Base-by-base conservation (phyloP, 1,284 basidiomycete species). In the Naganishia liquefaciens region DNA sequence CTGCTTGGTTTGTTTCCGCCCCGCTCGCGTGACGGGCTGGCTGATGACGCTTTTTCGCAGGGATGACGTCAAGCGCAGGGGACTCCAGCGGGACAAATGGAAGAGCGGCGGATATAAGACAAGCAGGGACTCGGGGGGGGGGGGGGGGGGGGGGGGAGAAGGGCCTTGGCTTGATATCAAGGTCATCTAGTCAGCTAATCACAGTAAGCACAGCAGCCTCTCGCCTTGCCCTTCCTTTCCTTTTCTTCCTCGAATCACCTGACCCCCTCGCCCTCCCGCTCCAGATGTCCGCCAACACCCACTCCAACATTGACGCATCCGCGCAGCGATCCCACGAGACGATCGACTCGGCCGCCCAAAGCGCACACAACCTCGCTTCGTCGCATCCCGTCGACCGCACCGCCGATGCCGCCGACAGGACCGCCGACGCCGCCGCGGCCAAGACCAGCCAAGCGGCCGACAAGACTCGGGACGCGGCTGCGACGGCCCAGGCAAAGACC, bases 341-440 rank as follows among this genome's bases (percentile, higher is more conserved):
- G 23, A 39, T 60, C 37, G 57, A 60, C 57, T n/a, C 57, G 9
- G 47, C 57, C 13, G 57, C 57, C 30, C 37, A 60, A 15, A 40
- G 46, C 23, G 23, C 37, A 9, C 57, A 60, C 57, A 50, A 47
- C 46, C 25, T 60, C 11, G 57, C 57, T 23, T 50, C 47, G 33
- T 17, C 46, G 0, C 46, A 44, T 5, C 43, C 43, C 21, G 17
- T 27, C 27, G 23, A 44, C 9, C 53, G 40, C 23, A 40, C 53
- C 37, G 15, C 21, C 11, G 39, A 54, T 25, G 42, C 52, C 19
- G 66, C 70, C n/a, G 70, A 68, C 28, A 65, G 67, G 42, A 72
- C 73, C 11, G 53, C 46, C 6, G 33, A 65, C 25, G 69, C 43
- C 15, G 62, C 43, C 25, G 28, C 33, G 13, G n/a, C 13, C 21